phyloP scores from a whole-genome alignment of 345 rosid genomes.

The Citrus maxima region DNA sequence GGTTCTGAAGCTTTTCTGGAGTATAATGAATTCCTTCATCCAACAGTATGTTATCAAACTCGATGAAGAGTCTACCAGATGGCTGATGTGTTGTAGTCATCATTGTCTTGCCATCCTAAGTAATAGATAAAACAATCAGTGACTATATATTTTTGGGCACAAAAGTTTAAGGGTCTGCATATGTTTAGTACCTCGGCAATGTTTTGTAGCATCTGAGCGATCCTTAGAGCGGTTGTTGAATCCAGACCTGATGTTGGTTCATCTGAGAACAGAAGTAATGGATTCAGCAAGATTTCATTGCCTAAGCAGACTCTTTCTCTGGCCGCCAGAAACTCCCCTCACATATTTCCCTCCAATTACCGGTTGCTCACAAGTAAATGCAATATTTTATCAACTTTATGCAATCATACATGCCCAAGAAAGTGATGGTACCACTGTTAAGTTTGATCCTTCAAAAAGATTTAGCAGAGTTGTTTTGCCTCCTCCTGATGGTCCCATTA shows the following conservation, averaged over 20 bases:
- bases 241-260: constrained; percentile 38
- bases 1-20: constrained; percentile 31
- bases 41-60: constrained; percentile 32
- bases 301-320: constrained; percentile 35
- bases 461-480: constrained; percentile 34
- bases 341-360: constrained; percentile 23
- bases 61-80: constrained; percentile 26
- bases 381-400: not conserved
- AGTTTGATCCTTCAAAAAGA: constrained; percentile 19
- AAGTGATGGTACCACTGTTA: constrained; percentile 16
- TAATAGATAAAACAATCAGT: not conserved
- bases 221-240: constrained; percentile 22
- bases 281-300: constrained; percentile 32
- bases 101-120: constrained; percentile 27
- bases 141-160: not conserved
- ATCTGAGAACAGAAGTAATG: constrained; percentile 27
- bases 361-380: not conserved
- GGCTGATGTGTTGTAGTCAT: constrained; percentile 39
- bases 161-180: not conserved
- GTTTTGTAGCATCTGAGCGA: constrained; percentile 21
- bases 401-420: not conserved
- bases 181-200: constrained; percentile 18
- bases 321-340: constrained; percentile 35
- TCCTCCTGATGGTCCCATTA: constrained; percentile 38
- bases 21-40: constrained; percentile 22